Conservation (phyloP, 129 eudicot genomes). For the Arctium lappa region DNA sequence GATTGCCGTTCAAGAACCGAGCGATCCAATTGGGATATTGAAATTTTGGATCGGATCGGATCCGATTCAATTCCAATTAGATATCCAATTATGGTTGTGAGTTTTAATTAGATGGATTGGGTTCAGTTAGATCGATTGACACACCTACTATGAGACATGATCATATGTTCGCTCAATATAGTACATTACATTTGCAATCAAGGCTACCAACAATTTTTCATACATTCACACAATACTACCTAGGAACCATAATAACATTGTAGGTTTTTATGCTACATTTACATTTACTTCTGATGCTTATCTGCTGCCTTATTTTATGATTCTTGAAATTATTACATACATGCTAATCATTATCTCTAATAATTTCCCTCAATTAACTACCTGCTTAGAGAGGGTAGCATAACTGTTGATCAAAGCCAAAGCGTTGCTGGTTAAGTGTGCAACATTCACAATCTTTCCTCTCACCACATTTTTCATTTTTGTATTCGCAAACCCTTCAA, state of each 20-base stretch:
- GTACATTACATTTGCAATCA: not conserved
- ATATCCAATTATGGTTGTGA: not conserved
- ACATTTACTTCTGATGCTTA: not conserved
- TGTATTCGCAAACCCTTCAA: constrained; percentile 45
- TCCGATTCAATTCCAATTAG: not conserved
- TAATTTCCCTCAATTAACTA: not conserved
- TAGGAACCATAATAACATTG: not conserved
- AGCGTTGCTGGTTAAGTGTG: constrained; percentile 54
- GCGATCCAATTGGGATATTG: not conserved
- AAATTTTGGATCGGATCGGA: not conserved
- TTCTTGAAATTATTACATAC: not conserved
- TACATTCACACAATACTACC: constrained; percentile 3
- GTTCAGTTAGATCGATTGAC: not conserved
- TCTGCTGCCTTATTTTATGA: not conserved
- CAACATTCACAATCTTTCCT: constrained; percentile 42
- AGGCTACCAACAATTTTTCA: not conserved
- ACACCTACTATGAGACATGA: not conserved
- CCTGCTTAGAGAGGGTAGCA: constrained; percentile 23
- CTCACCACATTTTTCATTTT: constrained; percentile 37
- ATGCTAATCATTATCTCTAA: not conserved
- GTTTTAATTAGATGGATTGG: not conserved
- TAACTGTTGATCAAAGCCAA: constrained; percentile 48
- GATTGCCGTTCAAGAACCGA: not conserved
- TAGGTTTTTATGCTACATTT: not conserved
- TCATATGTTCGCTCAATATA: not conserved